Evolutionary conservation across 2,329 filamentous ascomycete genomes (phyloP).

Genomic region (Amauroascus verrucosus): DNA sequence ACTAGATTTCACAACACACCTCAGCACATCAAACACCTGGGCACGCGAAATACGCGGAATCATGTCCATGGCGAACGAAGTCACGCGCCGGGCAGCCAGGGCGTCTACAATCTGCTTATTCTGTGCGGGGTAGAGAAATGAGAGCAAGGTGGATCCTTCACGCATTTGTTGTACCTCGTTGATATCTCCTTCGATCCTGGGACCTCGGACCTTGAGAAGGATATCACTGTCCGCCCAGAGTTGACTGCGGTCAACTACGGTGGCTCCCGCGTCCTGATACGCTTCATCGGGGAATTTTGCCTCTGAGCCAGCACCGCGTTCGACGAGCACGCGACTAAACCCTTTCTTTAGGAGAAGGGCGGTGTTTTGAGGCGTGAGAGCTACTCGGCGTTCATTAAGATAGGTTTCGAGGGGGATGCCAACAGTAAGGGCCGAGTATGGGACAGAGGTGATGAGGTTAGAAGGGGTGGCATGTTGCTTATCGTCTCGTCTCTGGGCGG

Average conservation of each 20-base stretch:
- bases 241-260: slow-evolving; percentile 56
- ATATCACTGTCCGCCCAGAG: slow-evolving; percentile 70
- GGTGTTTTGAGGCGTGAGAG: slow-evolving; percentile 75
- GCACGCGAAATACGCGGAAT: slow-evolving; percentile 81
- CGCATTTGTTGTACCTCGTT: slow-evolving; percentile 60
- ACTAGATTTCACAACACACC: slow-evolving; percentile 18
- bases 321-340: slow-evolving; percentile 64
- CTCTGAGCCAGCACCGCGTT: slow-evolving; percentile 65
- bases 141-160: slow-evolving; percentile 64
- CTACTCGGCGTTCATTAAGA: slow-evolving; percentile 68
- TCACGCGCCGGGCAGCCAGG: slow-evolving; percentile 60
- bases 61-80: slow-evolving; percentile 84
- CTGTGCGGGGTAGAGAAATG: slow-evolving; percentile 72
- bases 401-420: slow-evolving; percentile 73
- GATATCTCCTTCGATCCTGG: slow-evolving; percentile 47
- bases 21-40: slow-evolving; percentile 75
- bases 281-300: slow-evolving; percentile 69
- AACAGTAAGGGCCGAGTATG: slow-evolving; percentile 63
- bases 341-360: slow-evolving; percentile 75
- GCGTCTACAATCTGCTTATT: slow-evolving; percentile 66
- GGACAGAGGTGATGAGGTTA: slow-evolving; percentile 28
- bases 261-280: slow-evolving; percentile 69
- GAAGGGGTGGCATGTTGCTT: slow-evolving; percentile 9
- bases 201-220: slow-evolving; percentile 71
- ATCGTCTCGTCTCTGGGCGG: slow-evolving; percentile 4